Evolutionary conservation across 805 yeast genomes (phyloP).

Genomic region (Suhomyces tanzawaensis): DNA sequence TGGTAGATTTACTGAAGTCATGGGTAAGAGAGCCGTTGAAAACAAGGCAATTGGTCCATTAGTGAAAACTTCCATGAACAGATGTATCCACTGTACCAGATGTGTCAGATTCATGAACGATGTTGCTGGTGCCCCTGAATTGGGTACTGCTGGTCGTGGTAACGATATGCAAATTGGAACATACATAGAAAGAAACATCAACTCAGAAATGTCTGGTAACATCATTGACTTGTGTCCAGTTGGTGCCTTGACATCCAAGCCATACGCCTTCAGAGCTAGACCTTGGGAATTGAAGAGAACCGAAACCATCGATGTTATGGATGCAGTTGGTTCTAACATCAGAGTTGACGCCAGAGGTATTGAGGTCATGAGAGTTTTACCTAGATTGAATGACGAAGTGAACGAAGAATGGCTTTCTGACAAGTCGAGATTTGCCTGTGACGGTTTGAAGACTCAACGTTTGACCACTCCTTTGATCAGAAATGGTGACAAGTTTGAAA

Average conservation of each 20-base stretch:
- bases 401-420: slow-evolving; percentile 92
- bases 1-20: slow-evolving; percentile 77
- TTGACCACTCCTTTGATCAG: slow-evolving; percentile 77
- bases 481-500: slow-evolving; percentile 64
- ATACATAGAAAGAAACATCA: slow-evolving; percentile 78
- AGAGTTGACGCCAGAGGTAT: slow-evolving; percentile 85
- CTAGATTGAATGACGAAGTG: slow-evolving; percentile 80
- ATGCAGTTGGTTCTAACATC: slow-evolving; percentile 77
- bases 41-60: slow-evolving; percentile 89
- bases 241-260: slow-evolving; percentile 87
- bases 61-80: slow-evolving; percentile 86
- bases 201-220: slow-evolving; percentile 83
- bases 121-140: slow-evolving; percentile 89
- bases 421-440: slow-evolving; percentile 81
- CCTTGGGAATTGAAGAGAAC: slow-evolving; percentile 93
- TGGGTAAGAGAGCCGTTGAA: slow-evolving; percentile 87
- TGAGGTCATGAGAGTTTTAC: slow-evolving; percentile 83
- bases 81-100: slow-evolving; percentile 90
- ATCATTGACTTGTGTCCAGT: slow-evolving; percentile 88
- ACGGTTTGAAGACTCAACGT: slow-evolving; percentile 83
- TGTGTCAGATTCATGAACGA: slow-evolving; percentile 89
- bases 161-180: slow-evolving; percentile 92
- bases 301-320: slow-evolving; percentile 80
- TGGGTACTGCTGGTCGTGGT: slow-evolving; percentile 87
- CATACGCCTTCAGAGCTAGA: slow-evolving; percentile 88